Evolutionary conservation across 2,329 filamentous ascomycete species (phyloP), one percentile per base, ranked within the genome.

Genomic region (Fusarium praegraminearum): DNA sequence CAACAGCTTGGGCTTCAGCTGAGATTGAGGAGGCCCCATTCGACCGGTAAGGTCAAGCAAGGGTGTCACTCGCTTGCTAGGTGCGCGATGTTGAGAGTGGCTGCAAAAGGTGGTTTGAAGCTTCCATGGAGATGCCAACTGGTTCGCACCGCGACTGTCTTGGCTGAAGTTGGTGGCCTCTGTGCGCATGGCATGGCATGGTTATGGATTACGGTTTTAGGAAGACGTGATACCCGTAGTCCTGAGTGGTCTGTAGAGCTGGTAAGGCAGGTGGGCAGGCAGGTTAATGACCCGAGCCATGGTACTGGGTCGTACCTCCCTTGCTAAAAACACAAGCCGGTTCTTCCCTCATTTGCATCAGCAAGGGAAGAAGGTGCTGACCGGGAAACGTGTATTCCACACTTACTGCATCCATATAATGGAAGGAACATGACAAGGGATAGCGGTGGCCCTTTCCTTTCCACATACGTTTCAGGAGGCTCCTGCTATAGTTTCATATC

Each of bases 401-500:
- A 7, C 41, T 26, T 16, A 51, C 33, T 26, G 10, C 32, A 40
- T 40, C 12, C 36, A 50, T 22, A 36, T 52, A 45, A 62, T 47
- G 36, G 47, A 49, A 63, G 44, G 55, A 41, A 24, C 35, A 67
- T 24, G 44, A 36, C 55, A 65, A 66, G 45, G 50, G 49, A 61
- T 43, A 65, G 12, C 20, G n/a, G 30, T 50, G 33, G 13, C 26
- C 54, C 46, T 47, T 52, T 52, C 22, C 57, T 56, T 49, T 65
- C 46, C 61, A 53, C 61, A 36, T 65, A 26, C 26, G 46, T 51
- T 65, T 65, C 46, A 65, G 62, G 54, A 44, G 59, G 33, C 43
- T 52, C 49, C 52, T 49, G 46, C 54, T 33, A 65, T 51, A 65
- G 62, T 65, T 65, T 65, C 62, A 65, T 61, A 36, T 55, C 58